phyloP scores from a whole-genome alignment of 2,329 filamentous ascomycete species.

The Niveomyces coronatus region DNA sequence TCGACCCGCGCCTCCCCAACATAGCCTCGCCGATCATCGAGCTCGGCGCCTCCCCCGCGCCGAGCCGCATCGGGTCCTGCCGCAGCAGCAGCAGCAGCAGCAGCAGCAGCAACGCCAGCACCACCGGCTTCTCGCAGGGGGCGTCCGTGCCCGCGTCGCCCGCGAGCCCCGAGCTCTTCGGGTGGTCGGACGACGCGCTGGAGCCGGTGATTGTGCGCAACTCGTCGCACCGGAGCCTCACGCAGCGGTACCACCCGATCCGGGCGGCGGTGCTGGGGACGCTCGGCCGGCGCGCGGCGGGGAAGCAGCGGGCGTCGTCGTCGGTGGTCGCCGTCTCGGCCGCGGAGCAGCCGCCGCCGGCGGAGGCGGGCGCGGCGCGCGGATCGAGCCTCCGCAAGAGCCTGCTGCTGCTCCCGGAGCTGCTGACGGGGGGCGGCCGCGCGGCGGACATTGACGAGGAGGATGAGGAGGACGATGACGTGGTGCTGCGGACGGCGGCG shows the following conservation, averaged over 20 bases:
- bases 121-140: background rate
- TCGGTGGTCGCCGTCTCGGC: constrained; percentile 1
- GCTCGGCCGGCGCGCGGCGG: constrained; percentile 4
- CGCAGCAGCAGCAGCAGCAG: constrained; percentile 6
- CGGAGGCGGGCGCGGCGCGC: background rate
- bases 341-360: constrained; percentile 1
- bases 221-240: constrained; percentile 10
- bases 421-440: constrained; percentile 9
- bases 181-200: background rate
- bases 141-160: background rate
- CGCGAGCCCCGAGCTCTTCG: background rate
- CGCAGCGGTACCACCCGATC: constrained; percentile 9
- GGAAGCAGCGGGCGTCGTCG: background rate
- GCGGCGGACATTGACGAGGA: constrained; percentile 16
- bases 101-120: constrained; percentile 6
- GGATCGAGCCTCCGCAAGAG: constrained; percentile 12
- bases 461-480: constrained; percentile 16
- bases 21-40: background rate
- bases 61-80: constrained; percentile 1
- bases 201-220: constrained; percentile 10
- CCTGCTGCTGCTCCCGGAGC: constrained; percentile 12
- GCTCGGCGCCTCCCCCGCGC: background rate
- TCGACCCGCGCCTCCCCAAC: background rate
- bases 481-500: constrained; percentile 17
- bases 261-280: constrained; percentile 6